Conservation (phyloP, 805 yeast genomes). For the Starmerella geochares region DNA sequence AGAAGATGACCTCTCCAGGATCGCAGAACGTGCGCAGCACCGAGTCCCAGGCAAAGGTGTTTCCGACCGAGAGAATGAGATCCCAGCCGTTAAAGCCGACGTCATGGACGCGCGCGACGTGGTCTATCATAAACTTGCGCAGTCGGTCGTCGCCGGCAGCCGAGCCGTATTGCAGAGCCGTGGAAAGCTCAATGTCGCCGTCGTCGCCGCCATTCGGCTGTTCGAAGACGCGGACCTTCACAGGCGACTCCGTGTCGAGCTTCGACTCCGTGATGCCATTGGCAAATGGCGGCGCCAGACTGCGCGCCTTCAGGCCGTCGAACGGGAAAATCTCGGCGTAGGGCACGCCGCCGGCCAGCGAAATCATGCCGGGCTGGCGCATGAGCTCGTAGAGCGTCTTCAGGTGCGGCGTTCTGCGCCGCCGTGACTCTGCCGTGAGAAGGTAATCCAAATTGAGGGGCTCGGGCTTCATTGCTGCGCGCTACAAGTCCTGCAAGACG, state of each 20-base stretch:
- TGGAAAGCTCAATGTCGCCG: slow-evolving; percentile 55
- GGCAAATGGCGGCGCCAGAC: slow-evolving; percentile 60
- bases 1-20: slow-evolving; percentile 72
- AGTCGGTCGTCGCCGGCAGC: slow-evolving; percentile 74
- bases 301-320: slow-evolving; percentile 58
- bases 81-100: slow-evolving; percentile 62
- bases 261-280: slow-evolving; percentile 47
- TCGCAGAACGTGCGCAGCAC: slow-evolving; percentile 64
- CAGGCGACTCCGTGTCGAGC: slow-evolving; percentile 24
- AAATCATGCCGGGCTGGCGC: slow-evolving; percentile 62
- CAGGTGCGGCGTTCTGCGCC: slow-evolving; percentile 67
- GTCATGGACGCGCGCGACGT: slow-evolving; percentile 39
- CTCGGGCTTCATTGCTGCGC: slow-evolving; percentile 26
- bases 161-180: slow-evolving; percentile 86
- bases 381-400: slow-evolving; percentile 75
- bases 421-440: slow-evolving; percentile 64
- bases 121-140: slow-evolving; percentile 58
- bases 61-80: slow-evolving; percentile 61
- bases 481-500: not conserved
- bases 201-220: slow-evolving; percentile 26
- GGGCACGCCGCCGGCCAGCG: slow-evolving; percentile 94
- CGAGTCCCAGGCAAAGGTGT: slow-evolving; percentile 85
- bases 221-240: slow-evolving; percentile 35
- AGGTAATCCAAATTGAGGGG: slow-evolving; percentile 66
- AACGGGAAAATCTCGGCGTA: slow-evolving; percentile 84